Conservation (phyloP, 2,329 filamentous ascomycete genomes). For the Trichophyton verrucosum region DNA sequence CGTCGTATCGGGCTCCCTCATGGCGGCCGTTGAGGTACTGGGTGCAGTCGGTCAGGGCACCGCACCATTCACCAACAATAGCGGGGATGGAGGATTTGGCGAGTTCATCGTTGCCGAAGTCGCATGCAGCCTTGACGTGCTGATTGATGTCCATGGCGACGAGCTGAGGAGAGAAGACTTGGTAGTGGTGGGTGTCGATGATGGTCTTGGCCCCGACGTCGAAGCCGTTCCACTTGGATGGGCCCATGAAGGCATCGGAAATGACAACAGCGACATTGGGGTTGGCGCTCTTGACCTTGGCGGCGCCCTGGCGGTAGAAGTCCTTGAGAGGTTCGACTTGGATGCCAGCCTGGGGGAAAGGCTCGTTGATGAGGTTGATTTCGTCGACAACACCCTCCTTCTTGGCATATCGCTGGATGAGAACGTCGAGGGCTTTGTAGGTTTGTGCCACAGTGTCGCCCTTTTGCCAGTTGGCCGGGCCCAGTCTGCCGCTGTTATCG, state of each 20-base stretch:
- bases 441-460: slow-evolving; percentile 27
- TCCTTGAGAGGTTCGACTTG: slow-evolving; percentile 36
- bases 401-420: slow-evolving; percentile 46
- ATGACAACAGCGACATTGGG: slow-evolving; percentile 41
- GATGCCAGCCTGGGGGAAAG: slow-evolving; percentile 28
- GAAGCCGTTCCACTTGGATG: slow-evolving; percentile 50
- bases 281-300: slow-evolving; percentile 34
- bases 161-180: slow-evolving; percentile 45
- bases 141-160: slow-evolving; percentile 39
- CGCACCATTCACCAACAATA: slow-evolving; percentile 58
- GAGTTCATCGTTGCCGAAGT: slow-evolving; percentile 38
- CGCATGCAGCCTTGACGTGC: slow-evolving; percentile 47
- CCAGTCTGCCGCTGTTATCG: slow-evolving; percentile 49
- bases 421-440: slow-evolving; percentile 44
- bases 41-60: slow-evolving; percentile 51
- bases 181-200: slow-evolving; percentile 57
- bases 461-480: slow-evolving; percentile 29
- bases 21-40: slow-evolving; percentile 45
- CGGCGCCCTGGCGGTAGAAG: slow-evolving; percentile 45
- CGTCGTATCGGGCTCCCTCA: slow-evolving; percentile 47
- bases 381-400: slow-evolving; percentile 44
- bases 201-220: slow-evolving; percentile 37
- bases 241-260: slow-evolving; percentile 35
- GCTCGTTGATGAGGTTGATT: slow-evolving; percentile 37
- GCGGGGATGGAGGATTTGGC: slow-evolving; percentile 49